Evolutionary conservation across 2,329 filamentous ascomycete species (phyloP).

Genomic region (Furcasterigmium furcatum): DNA sequence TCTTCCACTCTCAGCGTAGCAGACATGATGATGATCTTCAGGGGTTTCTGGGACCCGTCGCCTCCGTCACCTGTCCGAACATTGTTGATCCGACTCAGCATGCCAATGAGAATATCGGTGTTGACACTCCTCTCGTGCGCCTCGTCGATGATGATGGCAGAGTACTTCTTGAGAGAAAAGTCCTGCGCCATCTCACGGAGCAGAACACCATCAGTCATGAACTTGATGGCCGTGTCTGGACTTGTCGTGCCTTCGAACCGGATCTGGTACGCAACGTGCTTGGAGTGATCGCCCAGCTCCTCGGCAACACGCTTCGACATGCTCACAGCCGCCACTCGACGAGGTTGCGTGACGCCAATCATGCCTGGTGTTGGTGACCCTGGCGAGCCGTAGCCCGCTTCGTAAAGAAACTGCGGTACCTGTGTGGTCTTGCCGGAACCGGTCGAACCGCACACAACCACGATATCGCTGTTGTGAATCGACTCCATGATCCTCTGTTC

Average conservation of each 20-base stretch:
- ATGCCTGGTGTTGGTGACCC: constrained; percentile 80
- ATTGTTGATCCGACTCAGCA: constrained; percentile 90
- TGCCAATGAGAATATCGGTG: constrained; percentile 96
- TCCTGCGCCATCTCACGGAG: constrained; percentile 89
- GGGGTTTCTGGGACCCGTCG: constrained; percentile 59
- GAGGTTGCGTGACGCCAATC: constrained; percentile 92
- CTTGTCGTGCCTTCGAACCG: constrained; percentile 86
- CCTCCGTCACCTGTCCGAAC: constrained; percentile 78
- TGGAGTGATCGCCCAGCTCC: constrained; percentile 76
- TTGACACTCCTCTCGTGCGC: constrained; percentile 97
- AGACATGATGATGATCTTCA: constrained; percentile 98
- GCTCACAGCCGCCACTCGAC: constrained; percentile 91
- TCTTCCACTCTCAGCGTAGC: constrained; percentile 90
- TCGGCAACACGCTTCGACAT: constrained; percentile 91
- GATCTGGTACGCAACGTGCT: constrained; percentile 86
- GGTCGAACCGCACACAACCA: constrained; percentile 91
- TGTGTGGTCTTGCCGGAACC: constrained; percentile 98
- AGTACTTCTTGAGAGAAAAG: constrained; percentile 85
- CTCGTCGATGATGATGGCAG: constrained; percentile 91
- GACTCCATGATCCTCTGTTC: constrained; percentile 99
- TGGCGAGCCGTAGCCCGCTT: constrained; percentile 83
- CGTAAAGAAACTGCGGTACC: constrained; percentile 92
- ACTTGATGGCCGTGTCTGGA: constrained; percentile 85
- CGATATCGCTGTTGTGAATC: constrained; percentile 84
- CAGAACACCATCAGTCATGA: constrained; percentile 98